A percentile compares a stretch with the other conserved stretches of the same genome.
Conservation (phyloP, 495 filamentous ascomycete genomes). For the Beverwykella pulmonaria region DNA sequence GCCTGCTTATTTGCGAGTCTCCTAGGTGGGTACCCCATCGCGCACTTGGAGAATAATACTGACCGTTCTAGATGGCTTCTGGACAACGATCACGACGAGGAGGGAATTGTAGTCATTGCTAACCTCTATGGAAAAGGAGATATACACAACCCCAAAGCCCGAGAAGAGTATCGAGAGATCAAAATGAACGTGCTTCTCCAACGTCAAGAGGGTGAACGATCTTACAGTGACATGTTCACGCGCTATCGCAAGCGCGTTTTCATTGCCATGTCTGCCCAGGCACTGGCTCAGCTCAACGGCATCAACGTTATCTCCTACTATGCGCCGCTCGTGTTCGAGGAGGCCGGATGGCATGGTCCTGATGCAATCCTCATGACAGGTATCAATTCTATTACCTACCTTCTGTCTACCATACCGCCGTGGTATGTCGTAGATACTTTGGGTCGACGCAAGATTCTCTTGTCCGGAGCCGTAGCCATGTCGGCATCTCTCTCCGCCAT, state of each 20-base stretch:
- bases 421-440: constrained; percentile 97
- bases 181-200: constrained; percentile 95
- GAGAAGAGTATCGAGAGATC: constrained; percentile 95
- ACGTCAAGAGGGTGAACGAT: constrained; percentile 90
- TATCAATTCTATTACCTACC: constrained; percentile 90
- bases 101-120: constrained; percentile 96
- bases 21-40: constrained; percentile 65
- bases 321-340: constrained; percentile 93
- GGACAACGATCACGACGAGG: constrained; percentile 97
- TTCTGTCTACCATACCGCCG: constrained; percentile 87
- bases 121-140: constrained; percentile 96
- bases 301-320: constrained; percentile 99
- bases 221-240: constrained; percentile 92
- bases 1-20: constrained; percentile 92
- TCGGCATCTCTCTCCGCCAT: constrained; percentile 85
- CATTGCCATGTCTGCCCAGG: constrained; percentile 98
- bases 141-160: constrained; percentile 84
- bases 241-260: constrained; percentile 90
- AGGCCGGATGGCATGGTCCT: constrained; percentile 88
- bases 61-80: constrained; percentile 75
- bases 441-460: constrained; percentile 86
- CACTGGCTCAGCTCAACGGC: constrained; percentile 92
- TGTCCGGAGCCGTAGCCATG: constrained; percentile 92
- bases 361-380: constrained; percentile 96
- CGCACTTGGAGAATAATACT: constrained; percentile 11